Evolutionary conservation across 495 filamentous ascomycete genomes (phyloP), one percentile per base, ranked within the genome.

Genomic region (Hamigera avellanea): DNA sequence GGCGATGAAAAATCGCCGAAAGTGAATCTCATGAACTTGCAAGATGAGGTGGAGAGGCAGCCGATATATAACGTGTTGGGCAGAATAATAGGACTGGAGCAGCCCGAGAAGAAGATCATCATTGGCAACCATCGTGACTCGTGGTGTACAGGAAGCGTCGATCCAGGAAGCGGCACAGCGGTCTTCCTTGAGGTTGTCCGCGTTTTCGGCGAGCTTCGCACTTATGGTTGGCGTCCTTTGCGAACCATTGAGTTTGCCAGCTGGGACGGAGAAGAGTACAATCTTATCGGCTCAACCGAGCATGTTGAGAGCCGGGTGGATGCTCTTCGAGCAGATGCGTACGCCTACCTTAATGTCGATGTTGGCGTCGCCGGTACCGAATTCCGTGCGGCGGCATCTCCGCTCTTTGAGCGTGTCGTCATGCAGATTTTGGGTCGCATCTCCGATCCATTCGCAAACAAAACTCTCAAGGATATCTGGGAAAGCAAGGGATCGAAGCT

Each of bases 231-330:
- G 91, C 71, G 83, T 15, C 91, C 91, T n/a, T 68, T 86, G 8
- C 80, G 91, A 14, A 88, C 85, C 12, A 93, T 98, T 48, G 79
- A 87, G 49, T 98, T 98, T 54, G 82, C 83, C 41, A 93, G 83
- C 26, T 98, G 93, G 91, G 91, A 98, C 53, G 91, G 69, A 19
- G 80, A 80, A 46, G 86, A 88, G 55, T 95, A 94, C 59, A 96
- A 96, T 54, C 56, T 89, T 23, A 86, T 95, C 36, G 91, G 91
- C 10, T 91, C 85, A 8, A 96, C 93, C 14, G 93, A 98, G 53
- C 86, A 84, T 46, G 89, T 96, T 26, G 91, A 98, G 61, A 71
- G 70, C 14, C 58, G 71, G 34, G 50, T 75, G 7, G 70, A 76
- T 2, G 48, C 59, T 12, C 60, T 84, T 6, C 77, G 77, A 6